Evolutionary conservation across 768 basidiomycete genomes (phyloP).

Genomic region (Lactarius sanguifluus): DNA sequence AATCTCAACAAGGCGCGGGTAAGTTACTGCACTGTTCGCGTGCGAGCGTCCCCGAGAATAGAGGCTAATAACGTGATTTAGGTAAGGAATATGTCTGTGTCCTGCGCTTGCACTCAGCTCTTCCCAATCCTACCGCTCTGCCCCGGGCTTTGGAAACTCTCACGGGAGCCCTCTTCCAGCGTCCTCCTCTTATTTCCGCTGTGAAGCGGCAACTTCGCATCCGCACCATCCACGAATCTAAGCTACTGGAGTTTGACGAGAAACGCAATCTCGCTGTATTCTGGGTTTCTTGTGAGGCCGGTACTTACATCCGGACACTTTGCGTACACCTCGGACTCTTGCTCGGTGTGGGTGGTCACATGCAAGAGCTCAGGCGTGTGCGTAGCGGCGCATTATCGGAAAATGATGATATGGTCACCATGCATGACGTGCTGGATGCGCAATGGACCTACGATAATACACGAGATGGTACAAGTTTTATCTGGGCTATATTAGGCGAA

Average conservation of each 20-base stretch:
- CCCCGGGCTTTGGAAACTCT: conserved; percentile 94
- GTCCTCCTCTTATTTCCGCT: conserved; percentile 97
- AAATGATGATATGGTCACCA: conserved; percentile 97
- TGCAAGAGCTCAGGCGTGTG: conserved; percentile 97
- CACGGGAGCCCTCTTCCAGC: conserved; percentile 97
- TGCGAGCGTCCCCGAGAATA: background rate
- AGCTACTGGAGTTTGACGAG: conserved; percentile 94
- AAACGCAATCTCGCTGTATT: conserved; percentile 95
- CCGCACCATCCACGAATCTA: conserved; percentile 95
- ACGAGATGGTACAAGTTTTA: conserved; percentile 66
- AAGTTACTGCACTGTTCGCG: conserved; percentile 31
- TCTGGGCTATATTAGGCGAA: conserved; percentile 8
- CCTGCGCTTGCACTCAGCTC: conserved; percentile 81
- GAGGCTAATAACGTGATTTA: conserved; percentile 32
- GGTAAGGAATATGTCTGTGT: conserved; percentile 99
- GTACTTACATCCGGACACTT: conserved; percentile 93
- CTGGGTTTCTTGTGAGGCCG: conserved; percentile 99
- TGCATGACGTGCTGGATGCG: conserved; percentile 99
- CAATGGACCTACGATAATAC: conserved; percentile 99
- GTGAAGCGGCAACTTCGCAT: conserved; percentile 98
- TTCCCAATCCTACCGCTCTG: conserved; percentile 80
- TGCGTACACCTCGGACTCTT: conserved; percentile 96
- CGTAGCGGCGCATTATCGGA: conserved; percentile 96
- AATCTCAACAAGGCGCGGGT: conserved; percentile 98
- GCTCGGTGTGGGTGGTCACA: conserved; percentile 97